Evolutionary conservation across 2,329 filamentous ascomycete genomes (phyloP), one percentile per base, ranked within the genome.

Genomic region (Cercospora sp.): DNA sequence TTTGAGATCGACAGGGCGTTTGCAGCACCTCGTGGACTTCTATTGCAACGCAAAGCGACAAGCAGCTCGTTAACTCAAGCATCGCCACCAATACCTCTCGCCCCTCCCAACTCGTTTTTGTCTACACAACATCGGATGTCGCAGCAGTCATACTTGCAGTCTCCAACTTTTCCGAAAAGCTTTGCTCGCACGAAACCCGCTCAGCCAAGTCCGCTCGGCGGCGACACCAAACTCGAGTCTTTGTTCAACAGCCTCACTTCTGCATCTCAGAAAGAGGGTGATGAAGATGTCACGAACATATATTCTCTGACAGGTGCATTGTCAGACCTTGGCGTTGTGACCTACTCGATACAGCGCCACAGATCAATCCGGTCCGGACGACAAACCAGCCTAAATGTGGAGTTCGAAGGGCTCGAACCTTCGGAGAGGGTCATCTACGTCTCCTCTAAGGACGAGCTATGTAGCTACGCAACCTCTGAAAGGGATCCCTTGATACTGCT

Each of bases 1-100:
- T 99, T 99, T 77, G 94, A 98, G 80, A 91, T 97, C 51, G 93
- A 97, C 77, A 88, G 88, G 63, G 93, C 92, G 32, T 92, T 94
- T 78, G 89, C 94, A 40, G 91, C 92, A 12, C 91, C 93, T 5
- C 85, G 88, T 34, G 95, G 95, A 28, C 85, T 98, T 61, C 86
- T 99, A 21, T 88, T 99, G 66, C 94, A 98, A 80, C 87, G 94
- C 69, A 97, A 91, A 77, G 83, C 89, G 51, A 85, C 84, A 82
- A 68, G 85, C 87, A 67, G 86, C 28, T 68, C 76, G 55, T 71
- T 70, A 1, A 37, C 66, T 8, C 72, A 73, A 10, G 67, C 77
- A 34, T 81, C 81, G 53, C 81, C 82, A 9, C 77, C 78, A 37
- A 55, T 81, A 21, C 85, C 85, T 55, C 76, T 77, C 37, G 91